Base-by-base conservation (phyloP, 768 basidiomycete species). In the Polyporus arcularius region DNA sequence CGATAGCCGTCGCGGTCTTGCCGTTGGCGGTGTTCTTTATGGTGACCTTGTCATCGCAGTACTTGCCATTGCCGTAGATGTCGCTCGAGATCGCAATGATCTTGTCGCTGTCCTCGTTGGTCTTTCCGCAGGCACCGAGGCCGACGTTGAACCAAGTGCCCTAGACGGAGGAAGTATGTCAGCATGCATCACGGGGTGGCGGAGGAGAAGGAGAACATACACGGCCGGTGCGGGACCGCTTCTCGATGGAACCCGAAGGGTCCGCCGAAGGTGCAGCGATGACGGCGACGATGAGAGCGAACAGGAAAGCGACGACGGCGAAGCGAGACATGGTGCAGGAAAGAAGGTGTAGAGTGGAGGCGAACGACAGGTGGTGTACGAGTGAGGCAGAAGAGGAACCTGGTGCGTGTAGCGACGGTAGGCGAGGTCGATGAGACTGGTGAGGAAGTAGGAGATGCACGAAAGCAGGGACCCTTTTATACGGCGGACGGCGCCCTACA, bases 121-220 rank as follows among this genome's bases (percentile, higher is more conserved):
- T 59, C 42, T 78, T 64, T 15, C 88, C 88, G 68, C 89, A 92
- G 71, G 88, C 88, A 48, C 88, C 89, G 21, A 77, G 67, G 40
- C 73, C 84, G 48, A 79, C 80, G 59, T 85, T 62, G 71, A 82
- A 90, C 82, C 81, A 90, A 32, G 89, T 90, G 39, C 83, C 88
- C 88, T 90, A 47, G 40, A 56, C 54, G 42, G 21, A 18, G 21
- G 45, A 56, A 8, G 10, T 14, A 14, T 46, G 49, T 61, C 9
- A 57, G 55, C 5, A 30, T 6, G 7, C 35, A 35, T 35, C 3
- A 6, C 6, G 1, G 2, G 7, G 1, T 2, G 3, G 14, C 5
- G 14, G 3, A 8, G 5, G 5, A 2, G 0, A 1, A 4, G 40
- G 60, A 63, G 35, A 15, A 76, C 84, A 62, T 70, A 89, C 90